phyloP scores from a whole-genome alignment of 192 early-diverging fungal species.

The Podila horticola region DNA sequence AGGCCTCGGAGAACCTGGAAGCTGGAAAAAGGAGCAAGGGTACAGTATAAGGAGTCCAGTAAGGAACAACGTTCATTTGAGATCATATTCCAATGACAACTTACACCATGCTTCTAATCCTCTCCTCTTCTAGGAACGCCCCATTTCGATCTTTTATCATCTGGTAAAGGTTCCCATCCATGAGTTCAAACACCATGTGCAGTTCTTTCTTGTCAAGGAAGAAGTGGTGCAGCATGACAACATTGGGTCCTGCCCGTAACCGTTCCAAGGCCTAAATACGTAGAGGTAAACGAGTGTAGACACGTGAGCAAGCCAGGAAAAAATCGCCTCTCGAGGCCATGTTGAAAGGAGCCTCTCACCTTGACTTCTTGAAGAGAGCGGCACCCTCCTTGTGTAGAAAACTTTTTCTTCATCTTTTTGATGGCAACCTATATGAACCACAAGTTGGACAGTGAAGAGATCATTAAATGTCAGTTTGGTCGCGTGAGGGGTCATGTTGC shows the following conservation, averaged over 20 bases:
- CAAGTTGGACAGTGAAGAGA: too few relatives aligned
- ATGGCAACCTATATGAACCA: slow-evolving; percentile 76
- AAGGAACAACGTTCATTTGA: not conserved
- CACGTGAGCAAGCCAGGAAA: too few relatives aligned
- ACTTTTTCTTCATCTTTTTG: slow-evolving; percentile 91
- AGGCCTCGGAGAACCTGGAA: slow-evolving; percentile 90
- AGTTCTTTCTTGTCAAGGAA: slow-evolving; percentile 88
- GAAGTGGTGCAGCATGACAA: slow-evolving; percentile 86
- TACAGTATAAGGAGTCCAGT: slow-evolving; percentile 1
- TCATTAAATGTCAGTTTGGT: not conserved
- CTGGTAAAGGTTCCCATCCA: slow-evolving; percentile 97
- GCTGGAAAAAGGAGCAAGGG: slow-evolving; percentile 48
- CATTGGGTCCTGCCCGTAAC: slow-evolving; percentile 84
- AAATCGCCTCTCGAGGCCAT: not conserved
- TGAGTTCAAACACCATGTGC: slow-evolving; percentile 94
- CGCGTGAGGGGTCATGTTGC: slow-evolving; percentile 1
- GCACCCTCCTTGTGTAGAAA: slow-evolving; percentile 74
- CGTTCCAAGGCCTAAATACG: slow-evolving; percentile 69
- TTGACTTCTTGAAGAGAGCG: slow-evolving; percentile 84
- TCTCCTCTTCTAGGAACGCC: slow-evolving; percentile 65
- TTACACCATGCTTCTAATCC: slow-evolving; percentile 84
- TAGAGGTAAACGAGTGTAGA: too few relatives aligned
- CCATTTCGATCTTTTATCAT: slow-evolving; percentile 81
- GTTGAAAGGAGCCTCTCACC: slow-evolving; percentile 38
- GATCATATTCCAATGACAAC: not conserved